A percentile compares a stretch with the other conserved stretches of the same genome.
Conservation (phyloP, 352 stramenopile species). For the Globisporangium acanthophoron region DNA sequence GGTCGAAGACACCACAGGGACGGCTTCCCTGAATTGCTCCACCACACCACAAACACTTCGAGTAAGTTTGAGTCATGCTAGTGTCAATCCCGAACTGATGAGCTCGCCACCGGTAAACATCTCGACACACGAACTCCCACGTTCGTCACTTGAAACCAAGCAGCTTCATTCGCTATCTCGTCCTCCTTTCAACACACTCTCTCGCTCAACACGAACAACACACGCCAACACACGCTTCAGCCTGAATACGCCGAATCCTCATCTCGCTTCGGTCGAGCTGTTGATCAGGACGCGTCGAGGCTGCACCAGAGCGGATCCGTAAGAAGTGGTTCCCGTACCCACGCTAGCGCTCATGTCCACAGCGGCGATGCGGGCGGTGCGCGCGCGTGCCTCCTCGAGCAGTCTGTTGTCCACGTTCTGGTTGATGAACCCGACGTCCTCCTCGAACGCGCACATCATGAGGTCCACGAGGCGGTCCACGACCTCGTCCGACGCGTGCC, state of each 20-base stretch:
- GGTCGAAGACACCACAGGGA: not conserved
- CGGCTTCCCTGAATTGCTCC: too few species aligned
- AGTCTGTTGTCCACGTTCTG: slow-evolving; percentile 5
- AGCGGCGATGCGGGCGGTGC: not conserved
- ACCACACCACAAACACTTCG: not conserved
- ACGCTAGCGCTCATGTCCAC: not conserved
- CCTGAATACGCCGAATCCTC: not conserved
- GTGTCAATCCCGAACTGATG: not conserved
- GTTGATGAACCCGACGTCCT: slow-evolving; percentile 7
- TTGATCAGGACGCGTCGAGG: not conserved
- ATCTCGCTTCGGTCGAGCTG: not conserved
- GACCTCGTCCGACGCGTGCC: not conserved
- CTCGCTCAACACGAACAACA: too few species aligned
- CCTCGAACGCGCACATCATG: slow-evolving; percentile 7
- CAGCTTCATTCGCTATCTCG: not conserved
- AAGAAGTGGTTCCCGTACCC: not conserved
- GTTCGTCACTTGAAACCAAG: not conserved
- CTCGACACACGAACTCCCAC: not conserved
- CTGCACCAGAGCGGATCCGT: not conserved
- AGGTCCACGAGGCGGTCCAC: slow-evolving; percentile 6
- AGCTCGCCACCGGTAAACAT: not conserved
- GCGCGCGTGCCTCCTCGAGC: slow-evolving; percentile 3
- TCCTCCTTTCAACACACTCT: too few species aligned
- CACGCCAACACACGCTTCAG: not conserved
- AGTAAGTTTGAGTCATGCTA: too few species aligned